Base-by-base conservation (phyloP, 371 early-diverging fungal species). In the Syncephalastrum monosporum region DNA sequence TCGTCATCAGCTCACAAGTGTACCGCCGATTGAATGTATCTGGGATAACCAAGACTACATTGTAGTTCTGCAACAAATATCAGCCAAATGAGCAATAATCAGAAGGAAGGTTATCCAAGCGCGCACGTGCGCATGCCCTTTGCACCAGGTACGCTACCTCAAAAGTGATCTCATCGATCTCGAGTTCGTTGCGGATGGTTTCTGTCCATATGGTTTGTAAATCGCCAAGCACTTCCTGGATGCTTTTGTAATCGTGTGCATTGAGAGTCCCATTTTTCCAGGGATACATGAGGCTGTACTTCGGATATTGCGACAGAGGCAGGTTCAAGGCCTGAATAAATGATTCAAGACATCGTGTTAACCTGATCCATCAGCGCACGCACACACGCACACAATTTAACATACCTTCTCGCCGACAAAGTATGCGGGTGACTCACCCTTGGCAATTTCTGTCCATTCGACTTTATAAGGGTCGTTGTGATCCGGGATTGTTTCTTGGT, bases 391-490 rank as follows among this genome's bases (percentile, higher is more conserved):
- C 21, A 21, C 21, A 21, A 21, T 1, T 21, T 21, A 21, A 10
- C 25, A 46, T 67, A 82, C 87, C 74, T 82, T 81, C 60, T 88
- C 86, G 16, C 89, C 91, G 25, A 88, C 76, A 53, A 84, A 75
- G 56, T 69, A 74, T 5, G 83, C 83, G 17, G 66, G 66, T 3
- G 53, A 48, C 43, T 55, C 67, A 29, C 63, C 54, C 2, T 53
- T 25, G 23, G 25, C 47, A 1, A 75, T 56, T 8, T 85, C 79
- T 0, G 89, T 87, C 94, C 92, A 95, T 48, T 95, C 95, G 13
- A 92, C 84, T 53, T 86, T 83, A 61, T 89, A 91, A 10, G 95
- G 93, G 61, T 95, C 95, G 59, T 95, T 95, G 60, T 93, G 92
- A 57, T 92, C 95, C 15, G 84, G 77, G 58, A 95, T 91, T 0